phyloP scores from a whole-genome alignment of 352 stramenopile species.

The Elongisporangium undulatum region DNA sequence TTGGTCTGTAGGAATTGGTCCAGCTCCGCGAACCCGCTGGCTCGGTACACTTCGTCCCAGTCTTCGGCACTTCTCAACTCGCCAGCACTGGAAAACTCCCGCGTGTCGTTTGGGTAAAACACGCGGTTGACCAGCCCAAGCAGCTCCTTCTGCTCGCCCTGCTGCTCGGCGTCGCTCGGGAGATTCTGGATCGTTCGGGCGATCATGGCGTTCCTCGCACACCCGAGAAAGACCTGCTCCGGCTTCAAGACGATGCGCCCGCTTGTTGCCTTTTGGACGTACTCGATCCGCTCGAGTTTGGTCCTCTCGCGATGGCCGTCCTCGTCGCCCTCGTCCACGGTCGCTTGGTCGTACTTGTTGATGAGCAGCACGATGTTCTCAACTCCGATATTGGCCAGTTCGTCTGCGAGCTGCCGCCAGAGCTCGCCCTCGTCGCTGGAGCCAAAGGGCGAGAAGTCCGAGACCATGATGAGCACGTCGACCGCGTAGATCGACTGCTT shows the following conservation, averaged over 20 bases:
- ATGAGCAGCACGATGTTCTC: constrained; percentile 1
- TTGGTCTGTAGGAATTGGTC: neutral
- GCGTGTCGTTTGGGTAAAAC: neutral
- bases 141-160: neutral
- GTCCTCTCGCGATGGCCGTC: neutral
- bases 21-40: neutral
- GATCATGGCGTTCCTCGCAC: too few species aligned
- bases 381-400: too few species aligned
- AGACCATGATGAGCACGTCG: too few species aligned
- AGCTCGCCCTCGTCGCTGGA: too few species aligned
- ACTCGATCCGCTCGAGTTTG: too few species aligned
- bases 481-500: too few species aligned
- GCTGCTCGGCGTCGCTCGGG: too few species aligned
- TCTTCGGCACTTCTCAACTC: neutral
- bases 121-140: neutral
- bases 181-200: too few species aligned
- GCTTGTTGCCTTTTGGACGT: too few species aligned
- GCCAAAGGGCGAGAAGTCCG: too few species aligned
- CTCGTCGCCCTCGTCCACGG: neutral
- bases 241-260: neutral
- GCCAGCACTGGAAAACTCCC: neutral
- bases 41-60: neutral
- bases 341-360: constrained; percentile 1
- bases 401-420: too few species aligned
- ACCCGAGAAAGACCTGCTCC: neutral